Conservation (phyloP, 2,329 filamentous ascomycete species). For the Claviceps citrina region DNA sequence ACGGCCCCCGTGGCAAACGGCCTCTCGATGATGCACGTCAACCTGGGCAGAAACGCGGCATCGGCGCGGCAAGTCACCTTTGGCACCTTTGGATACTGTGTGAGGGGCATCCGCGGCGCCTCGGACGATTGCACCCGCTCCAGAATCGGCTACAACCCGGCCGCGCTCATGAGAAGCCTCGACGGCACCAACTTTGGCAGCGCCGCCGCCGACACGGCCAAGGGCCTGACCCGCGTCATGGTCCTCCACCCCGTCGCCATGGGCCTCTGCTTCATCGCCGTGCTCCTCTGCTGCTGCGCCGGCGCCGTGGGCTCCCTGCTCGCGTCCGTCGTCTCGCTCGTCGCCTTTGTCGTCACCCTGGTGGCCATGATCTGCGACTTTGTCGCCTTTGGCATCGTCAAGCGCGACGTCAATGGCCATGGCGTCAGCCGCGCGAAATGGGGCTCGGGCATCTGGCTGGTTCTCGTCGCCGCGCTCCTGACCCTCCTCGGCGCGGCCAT, state of each 20-base stretch:
- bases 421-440: constrained; percentile 31
- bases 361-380: constrained; percentile 41
- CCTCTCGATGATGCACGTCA: constrained; percentile 38
- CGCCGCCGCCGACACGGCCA: constrained; percentile 28
- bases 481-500: constrained; percentile 39
- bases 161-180: constrained; percentile 24
- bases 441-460: constrained; percentile 41
- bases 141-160: constrained; percentile 41
- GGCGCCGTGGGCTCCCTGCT: constrained; percentile 37
- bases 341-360: constrained; percentile 35
- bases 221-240: constrained; percentile 41
- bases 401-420: constrained; percentile 37
- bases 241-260: constrained; percentile 46
- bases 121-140: constrained; percentile 33
- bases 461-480: constrained; percentile 39
- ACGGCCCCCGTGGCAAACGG: constrained; percentile 42
- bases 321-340: constrained; percentile 33
- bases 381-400: constrained; percentile 38
- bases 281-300: constrained; percentile 37
- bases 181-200: constrained; percentile 26
- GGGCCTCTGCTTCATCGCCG: constrained; percentile 42
- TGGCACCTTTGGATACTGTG: constrained; percentile 47
- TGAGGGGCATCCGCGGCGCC: constrained; percentile 14
- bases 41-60: constrained; percentile 23
- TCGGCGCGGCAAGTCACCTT: constrained; percentile 29